Base-by-base conservation (phyloP, 768 basidiomycete species). In the Auriscalpium microsporum region DNA sequence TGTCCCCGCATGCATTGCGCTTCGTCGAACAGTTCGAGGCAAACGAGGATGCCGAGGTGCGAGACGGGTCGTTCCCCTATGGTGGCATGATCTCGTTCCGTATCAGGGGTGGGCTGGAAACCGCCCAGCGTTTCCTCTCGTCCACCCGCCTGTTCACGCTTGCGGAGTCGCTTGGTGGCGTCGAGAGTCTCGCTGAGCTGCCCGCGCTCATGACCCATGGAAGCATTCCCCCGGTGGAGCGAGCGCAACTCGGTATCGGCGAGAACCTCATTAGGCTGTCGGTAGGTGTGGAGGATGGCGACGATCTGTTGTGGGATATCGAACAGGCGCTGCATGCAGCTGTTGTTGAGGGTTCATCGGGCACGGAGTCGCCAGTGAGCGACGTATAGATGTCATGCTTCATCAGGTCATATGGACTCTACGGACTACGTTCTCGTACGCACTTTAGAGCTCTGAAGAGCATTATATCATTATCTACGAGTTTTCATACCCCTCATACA, bases 171-270 rank as follows among this genome's bases (percentile, higher is more conserved):
- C 71, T 97, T 5, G 95, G 95, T 1, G 95, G 94, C 0, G 90
- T 96, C 6, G 95, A 98, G 77, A 87, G 84, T 67, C 71, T 97
- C 36, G 88, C 89, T 0, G 94, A 97, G 68, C 77, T 88, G 46
- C 94, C 94, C 0, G 82, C 84, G 45, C 73, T 75, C 70, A 96
- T 96, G 94, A 95, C 92, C 8, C 94, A 96, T 67, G 84, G 81
- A 2, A 80, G 80, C 50, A 82, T 91, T 48, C 85, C 90, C 0
- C 76, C 78, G 23, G 81, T 69, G 1, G 86, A 90, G 68, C 74
- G 91, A 10, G 79, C 73, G 33, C 50, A 71, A 13, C 71, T 93
- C 33, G 94, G 94, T 1, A 91, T 98, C 58, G 81, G 81, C 5
- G 84, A 84, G 17, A 80, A 86, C 58, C 68, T 95, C 56, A 73